A percentile compares a stretch with the other conserved stretches of the same genome.
Conservation (phyloP, 768 basidiomycete species). For the Calocybe indica region DNA sequence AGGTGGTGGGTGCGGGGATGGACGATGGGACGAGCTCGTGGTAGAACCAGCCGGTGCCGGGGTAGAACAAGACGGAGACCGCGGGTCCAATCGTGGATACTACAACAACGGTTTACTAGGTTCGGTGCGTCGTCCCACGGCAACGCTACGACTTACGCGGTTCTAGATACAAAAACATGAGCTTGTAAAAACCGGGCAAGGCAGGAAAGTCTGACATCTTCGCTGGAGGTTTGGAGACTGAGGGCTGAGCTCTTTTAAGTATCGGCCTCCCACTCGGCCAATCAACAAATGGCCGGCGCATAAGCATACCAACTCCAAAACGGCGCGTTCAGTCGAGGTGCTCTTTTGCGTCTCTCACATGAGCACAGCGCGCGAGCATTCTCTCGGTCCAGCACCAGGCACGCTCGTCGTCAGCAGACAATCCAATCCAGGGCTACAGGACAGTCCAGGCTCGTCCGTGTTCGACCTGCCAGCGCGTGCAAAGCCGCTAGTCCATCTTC, state of each 20-base stretch:
- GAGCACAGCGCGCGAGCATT: too few relatives aligned
- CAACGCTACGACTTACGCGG: constrained; percentile 35
- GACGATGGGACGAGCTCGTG: constrained; percentile 53
- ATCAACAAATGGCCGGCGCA: too few relatives aligned
- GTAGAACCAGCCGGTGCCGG: constrained; percentile 64
- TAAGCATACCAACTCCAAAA: too few relatives aligned
- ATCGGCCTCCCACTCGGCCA: too few relatives aligned
- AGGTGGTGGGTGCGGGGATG: constrained; percentile 19
- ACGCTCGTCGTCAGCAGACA: constrained; percentile 6
- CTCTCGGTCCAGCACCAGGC: constrained; percentile 4
- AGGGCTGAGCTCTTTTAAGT: too few relatives aligned
- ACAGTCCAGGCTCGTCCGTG: constrained; percentile 67
- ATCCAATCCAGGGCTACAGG: constrained; percentile 11
- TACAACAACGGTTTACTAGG: constrained; percentile 7
- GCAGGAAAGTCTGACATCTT: constrained; percentile 37
- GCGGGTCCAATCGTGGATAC: constrained; percentile 32
- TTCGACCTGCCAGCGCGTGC: constrained; percentile 64
- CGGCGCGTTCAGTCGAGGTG: too few relatives aligned
- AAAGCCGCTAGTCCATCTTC: constrained; percentile 2
- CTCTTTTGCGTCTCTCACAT: too few relatives aligned
- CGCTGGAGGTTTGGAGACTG: too few relatives aligned
- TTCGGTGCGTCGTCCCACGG: background rate
- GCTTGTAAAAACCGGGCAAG: constrained; percentile 55
- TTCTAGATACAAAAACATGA: constrained; percentile 61
- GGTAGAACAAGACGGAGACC: constrained; percentile 42